Conservation (phyloP, 73 alveolate genomes). For the Stentor roeselii region DNA sequence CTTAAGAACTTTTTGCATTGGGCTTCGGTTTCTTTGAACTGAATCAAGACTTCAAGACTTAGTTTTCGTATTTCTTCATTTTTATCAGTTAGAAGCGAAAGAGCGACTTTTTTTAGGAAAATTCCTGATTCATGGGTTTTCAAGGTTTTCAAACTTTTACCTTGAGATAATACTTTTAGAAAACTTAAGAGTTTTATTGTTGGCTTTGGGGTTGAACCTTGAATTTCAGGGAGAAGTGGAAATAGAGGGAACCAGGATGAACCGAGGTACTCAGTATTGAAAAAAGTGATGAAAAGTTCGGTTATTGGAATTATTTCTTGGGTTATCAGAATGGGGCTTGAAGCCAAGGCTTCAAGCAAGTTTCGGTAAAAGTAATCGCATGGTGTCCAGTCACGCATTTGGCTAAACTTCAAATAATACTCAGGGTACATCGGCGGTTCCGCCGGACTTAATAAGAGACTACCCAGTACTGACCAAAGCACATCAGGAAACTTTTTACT, state of each 20-base stretch:
- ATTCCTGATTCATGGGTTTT: background rate
- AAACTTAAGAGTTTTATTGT: background rate
- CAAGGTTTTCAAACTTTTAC: background rate
- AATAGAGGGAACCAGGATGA: background rate
- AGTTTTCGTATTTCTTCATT: background rate
- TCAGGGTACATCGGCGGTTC: background rate
- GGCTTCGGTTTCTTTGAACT: background rate
- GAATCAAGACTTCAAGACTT: background rate
- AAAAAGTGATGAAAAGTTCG: background rate
- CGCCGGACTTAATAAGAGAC: background rate
- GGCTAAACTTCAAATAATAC: background rate
- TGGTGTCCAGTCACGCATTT: background rate
- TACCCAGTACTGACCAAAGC: background rate
- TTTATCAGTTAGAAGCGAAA: background rate
- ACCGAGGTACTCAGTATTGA: background rate
- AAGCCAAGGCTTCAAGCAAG: background rate
- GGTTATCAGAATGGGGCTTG: background rate
- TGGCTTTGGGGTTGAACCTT: no score
- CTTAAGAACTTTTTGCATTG: background rate
- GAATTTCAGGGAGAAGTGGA: background rate
- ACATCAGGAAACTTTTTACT: background rate
- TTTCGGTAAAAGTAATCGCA: background rate
- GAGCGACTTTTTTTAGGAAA: background rate
- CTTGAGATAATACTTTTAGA: background rate
- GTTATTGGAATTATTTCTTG: background rate